These are phyloP conservation scores for Lanmaoa pseudosensibilis DNA, from an alignment of 768 basidiomycete species.

Conservation along the genomic window DNA sequence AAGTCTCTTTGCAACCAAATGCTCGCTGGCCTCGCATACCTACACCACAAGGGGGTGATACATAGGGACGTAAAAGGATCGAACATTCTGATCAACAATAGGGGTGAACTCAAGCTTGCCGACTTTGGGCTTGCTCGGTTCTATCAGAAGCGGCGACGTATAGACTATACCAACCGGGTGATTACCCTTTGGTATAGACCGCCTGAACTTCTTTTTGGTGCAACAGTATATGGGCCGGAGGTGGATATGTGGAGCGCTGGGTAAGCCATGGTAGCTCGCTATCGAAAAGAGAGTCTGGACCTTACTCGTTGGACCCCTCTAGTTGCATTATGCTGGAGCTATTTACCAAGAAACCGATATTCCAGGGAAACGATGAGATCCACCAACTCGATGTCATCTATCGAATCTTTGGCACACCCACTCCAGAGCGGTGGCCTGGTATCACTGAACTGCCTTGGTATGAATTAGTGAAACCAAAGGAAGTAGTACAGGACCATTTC, in stretches of 20 bases:
- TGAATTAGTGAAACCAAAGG: conserved; percentile 92
- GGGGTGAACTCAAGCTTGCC: conserved; percentile 90
- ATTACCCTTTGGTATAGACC: conserved; percentile 99
- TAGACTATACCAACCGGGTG: conserved; percentile 98
- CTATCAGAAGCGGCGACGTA: conserved; percentile 85
- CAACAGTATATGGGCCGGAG: conserved; percentile 94
- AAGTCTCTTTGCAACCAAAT: conserved; percentile 97
- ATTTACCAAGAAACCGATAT: conserved; percentile 93
- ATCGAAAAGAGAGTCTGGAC: neutral
- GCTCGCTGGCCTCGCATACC: conserved; percentile 90
- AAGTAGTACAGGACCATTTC: conserved; percentile 71
- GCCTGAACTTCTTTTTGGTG: conserved; percentile 91
- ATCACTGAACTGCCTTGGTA: conserved; percentile 92
- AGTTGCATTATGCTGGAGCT: conserved; percentile 99
- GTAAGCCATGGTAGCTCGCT: conserved; percentile 40
- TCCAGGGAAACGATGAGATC: conserved; percentile 97
- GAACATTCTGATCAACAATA: conserved; percentile 91
- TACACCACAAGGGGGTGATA: conserved; percentile 94
- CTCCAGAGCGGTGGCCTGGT: conserved; percentile 76
- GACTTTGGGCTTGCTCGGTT: conserved; percentile 98
- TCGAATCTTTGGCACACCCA: conserved; percentile 87
- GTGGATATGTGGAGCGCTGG: conserved; percentile 99
- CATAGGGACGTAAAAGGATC: conserved; percentile 99
- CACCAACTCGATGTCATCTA: conserved; percentile 95
- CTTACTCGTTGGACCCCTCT: neutral